Conservation (phyloP, 2,329 filamentous ascomycete species). For the Pyrenochaeta sp. region DNA sequence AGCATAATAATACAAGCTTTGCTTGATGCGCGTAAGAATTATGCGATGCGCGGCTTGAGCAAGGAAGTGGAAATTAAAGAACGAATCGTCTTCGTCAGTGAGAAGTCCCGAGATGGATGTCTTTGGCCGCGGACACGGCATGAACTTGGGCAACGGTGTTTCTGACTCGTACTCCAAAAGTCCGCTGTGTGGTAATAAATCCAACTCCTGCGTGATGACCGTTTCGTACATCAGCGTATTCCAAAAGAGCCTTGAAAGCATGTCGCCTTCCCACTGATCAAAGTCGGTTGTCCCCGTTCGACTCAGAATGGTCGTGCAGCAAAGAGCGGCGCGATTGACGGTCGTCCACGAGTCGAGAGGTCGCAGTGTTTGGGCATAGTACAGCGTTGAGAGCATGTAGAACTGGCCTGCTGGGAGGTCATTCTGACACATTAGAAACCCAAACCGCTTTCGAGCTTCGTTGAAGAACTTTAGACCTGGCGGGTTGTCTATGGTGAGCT, state of each 20-base stretch:
- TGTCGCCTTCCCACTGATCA: conserved; percentile 62
- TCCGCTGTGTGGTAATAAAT: conserved; percentile 59
- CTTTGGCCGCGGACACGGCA: conserved; percentile 50
- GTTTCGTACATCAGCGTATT: conserved; percentile 64
- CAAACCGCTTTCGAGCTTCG: conserved; percentile 60
- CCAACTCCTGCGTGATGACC: conserved; percentile 62
- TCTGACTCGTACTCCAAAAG: conserved; percentile 60
- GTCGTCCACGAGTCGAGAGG: conserved; percentile 63
- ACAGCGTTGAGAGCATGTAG: conserved; percentile 60
- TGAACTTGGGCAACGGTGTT: conserved; percentile 63
- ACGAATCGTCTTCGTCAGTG: conserved; percentile 59
- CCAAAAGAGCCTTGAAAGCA: conserved; percentile 64
- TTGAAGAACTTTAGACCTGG: conserved; percentile 62
- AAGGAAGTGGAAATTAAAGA: conserved; percentile 65
- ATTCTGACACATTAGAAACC: conserved; percentile 59
- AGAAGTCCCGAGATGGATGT: conserved; percentile 42
- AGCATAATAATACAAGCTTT: conserved; percentile 60
- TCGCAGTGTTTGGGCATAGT: conserved; percentile 61
- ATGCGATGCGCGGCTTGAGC: conserved; percentile 65
- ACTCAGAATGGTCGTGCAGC: conserved; percentile 58
- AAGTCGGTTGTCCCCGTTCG: conserved; percentile 53
- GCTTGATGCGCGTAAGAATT: conserved; percentile 61
- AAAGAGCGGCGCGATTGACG: conserved; percentile 60
- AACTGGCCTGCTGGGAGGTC: conserved; percentile 61
- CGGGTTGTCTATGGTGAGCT: conserved; percentile 46